A percentile compares a stretch with the other conserved stretches of the same genome.
Conservation (phyloP, 2,329 filamentous ascomycete species). For the Cladophialophora exuberans region DNA sequence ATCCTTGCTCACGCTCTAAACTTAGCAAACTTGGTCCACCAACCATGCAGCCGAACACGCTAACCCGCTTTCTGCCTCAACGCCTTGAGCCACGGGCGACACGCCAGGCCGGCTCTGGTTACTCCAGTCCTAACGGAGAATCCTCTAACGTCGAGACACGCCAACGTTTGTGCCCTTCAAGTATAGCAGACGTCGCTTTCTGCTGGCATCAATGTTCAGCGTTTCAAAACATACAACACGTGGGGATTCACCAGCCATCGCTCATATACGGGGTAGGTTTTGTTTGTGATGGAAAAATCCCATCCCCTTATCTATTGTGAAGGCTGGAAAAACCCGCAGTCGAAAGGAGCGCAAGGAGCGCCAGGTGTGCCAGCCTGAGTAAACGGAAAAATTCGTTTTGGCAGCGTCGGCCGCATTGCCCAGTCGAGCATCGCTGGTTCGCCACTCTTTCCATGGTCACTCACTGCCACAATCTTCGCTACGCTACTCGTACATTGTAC, state of each 20-base stretch:
- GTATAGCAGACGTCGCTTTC: constrained; percentile 9
- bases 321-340: too few relatives aligned
- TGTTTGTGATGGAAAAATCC: background rate
- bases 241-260: background rate
- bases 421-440: too few relatives aligned
- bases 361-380: too few relatives aligned
- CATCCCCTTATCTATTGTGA: constrained; percentile 3
- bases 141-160: constrained; percentile 4
- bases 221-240: background rate
- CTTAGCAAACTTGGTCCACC: constrained; percentile 14
- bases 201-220: constrained; percentile 4
- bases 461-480: constrained; percentile 12
- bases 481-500: too few relatives aligned
- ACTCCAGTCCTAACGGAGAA: constrained; percentile 4
- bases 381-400: too few relatives aligned
- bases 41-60: constrained; percentile 10
- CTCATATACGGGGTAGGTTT: background rate
- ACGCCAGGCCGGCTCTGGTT: constrained; percentile 7
- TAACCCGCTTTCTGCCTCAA: background rate
- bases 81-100: constrained; percentile 9
- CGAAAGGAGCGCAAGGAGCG: too few relatives aligned
- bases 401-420: too few relatives aligned
- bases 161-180: constrained; percentile 1
- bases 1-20: background rate
- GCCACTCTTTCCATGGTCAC: constrained; percentile 6